Evolutionary conservation across 805 yeast genomes (phyloP), one percentile per base, ranked within the genome.

Genomic region (Blastobotrys terrestris): DNA sequence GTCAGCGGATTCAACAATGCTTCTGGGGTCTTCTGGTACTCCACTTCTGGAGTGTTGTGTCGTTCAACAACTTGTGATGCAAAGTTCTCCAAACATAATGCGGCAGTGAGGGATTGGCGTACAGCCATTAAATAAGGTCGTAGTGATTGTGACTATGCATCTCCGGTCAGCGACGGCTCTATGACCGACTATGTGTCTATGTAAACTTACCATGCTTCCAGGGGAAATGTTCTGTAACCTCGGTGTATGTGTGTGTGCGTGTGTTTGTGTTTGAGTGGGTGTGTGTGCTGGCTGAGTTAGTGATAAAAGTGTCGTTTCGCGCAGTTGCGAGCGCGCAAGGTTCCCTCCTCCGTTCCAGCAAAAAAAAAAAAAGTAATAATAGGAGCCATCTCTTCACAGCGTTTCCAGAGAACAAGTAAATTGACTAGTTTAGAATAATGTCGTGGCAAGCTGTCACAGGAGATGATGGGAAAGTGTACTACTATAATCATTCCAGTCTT

Each of bases 11-110:
- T 90, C 64, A 92, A 76, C 56, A 94, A 71, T 52, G 91, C 84
- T 68, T 90, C 96, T 13, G 85, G 84, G 55, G 94, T 82, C 64
- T 87, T 85, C 61, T 75, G 77, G 39, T 87, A 91, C 70, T 94
- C 99, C 49, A 94, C 85, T 69, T 94, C 99, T 2, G 99, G 99
- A 60, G 92, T 80, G 72, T 92, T 94, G 76, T 94, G 99, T 71
- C 99, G 86, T 73, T 94, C 99, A 18, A 87, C 97, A 53, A 87
- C 78, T 70, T 92, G 97, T 6, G 98, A 94, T 31, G 97, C 85
- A 67, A 94, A 94, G 72, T 91, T 91, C 66, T 89, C 92, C 58
- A 94, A 76, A 63, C 96, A 88, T 43, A 94, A 76, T 4, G 98
- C 96, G 7, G 97, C 97, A 22, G 95, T 88, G 60, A 94, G 78